Base-by-base conservation (phyloP, 2,329 filamentous ascomycete species). In the Parasarocladium wereldwijsianum region DNA sequence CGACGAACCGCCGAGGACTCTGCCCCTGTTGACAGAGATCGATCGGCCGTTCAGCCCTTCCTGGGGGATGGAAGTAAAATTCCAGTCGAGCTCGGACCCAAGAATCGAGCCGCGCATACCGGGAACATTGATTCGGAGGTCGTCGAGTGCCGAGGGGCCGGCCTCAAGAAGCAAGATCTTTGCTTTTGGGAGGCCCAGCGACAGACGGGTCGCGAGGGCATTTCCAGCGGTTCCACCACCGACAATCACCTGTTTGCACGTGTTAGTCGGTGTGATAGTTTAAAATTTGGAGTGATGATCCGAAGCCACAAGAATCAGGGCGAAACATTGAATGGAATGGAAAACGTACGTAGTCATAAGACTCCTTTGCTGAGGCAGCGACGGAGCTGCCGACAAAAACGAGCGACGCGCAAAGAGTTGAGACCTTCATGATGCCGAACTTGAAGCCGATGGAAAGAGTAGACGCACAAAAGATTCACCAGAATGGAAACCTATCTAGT, bases 1-100 rank as follows among this genome's bases (percentile, higher is more conserved):
- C 8, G 49, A 59, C 10, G 55, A 58, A 8, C 64, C 64, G 5
- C 64, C 64, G 0, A 69, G 48, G 0, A 63, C 57, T 29, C 60
- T 60, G 19, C 60, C 64, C 5, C 62, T 52, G 15, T 55, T 55
- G 25, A 62, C 57, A 4, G 43, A 34, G 9, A 64, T 54, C 3
- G 48, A 38, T 2, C 59, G 52, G 10, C 50, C 48, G 11, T 53
- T 50, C 4, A 62, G 51, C n/a, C 42, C 39, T 1, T 44, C 29
- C 30, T 64, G 60, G 1, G 55, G 44, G 6, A 50, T 43, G 0
- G 61, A 58, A 4, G 55, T 52, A 40, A 64, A 62, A 36, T 55
- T 57, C 48, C 60, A 58, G 37, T 64, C 51, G 30, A 46, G 46
- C 3, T 29, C 25, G 3, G 44, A 36, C 1, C 40, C 43, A 11